Evolutionary conservation across 2,329 filamentous ascomycete genomes (phyloP), one percentile per base, ranked within the genome.

Genomic region (Fusarium tricinctum): DNA sequence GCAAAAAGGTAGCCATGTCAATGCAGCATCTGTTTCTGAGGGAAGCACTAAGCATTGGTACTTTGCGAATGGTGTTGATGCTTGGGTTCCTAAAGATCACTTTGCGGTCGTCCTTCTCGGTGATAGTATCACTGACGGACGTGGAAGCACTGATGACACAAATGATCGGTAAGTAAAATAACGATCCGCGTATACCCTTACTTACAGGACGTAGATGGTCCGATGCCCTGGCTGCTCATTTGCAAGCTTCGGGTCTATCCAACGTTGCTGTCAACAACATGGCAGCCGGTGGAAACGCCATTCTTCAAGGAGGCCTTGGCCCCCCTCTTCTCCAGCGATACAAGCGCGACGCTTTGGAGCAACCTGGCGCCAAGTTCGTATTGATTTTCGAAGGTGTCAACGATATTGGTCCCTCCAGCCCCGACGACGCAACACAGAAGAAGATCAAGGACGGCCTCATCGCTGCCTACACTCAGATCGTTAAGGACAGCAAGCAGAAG

Each of bases 221-320:
- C 0, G 66, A 68, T 38, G 63, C 58, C 7, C 66, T 68, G 23
- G 40, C 66, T 3, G 35, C 55, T 1, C n/a, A 53, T 17, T n/a
- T 68, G 10, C 65, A 69, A 42, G 35, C 32, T 0, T 68, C 65
- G 6, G 50, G 43, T 3, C 10, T 53, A 5, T 5, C 57, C 7
- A 64, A 68, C 2, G 51, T 68, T 12, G 66, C 66, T 2, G 61
- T 68, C 22, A 68, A 68, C 26, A 68, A 68, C 44, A 64, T 69
- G 40, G 66, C 66, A 2, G 66, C 66, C 1, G 66, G 66, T 10
- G 66, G 66, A 2, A 68, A 68, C 12, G 61, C 66, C 20, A 68
- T 68, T 22, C 51, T 68, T 2, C 33, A 51, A 10, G 66, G 66
- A 2, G 66, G 66, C 6, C 60, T 68, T 1, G 66, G 66, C 0